Evolutionary conservation across 768 basidiomycete species (phyloP), one percentile per base, ranked within the genome.

Genomic region (Russula abietina): DNA sequence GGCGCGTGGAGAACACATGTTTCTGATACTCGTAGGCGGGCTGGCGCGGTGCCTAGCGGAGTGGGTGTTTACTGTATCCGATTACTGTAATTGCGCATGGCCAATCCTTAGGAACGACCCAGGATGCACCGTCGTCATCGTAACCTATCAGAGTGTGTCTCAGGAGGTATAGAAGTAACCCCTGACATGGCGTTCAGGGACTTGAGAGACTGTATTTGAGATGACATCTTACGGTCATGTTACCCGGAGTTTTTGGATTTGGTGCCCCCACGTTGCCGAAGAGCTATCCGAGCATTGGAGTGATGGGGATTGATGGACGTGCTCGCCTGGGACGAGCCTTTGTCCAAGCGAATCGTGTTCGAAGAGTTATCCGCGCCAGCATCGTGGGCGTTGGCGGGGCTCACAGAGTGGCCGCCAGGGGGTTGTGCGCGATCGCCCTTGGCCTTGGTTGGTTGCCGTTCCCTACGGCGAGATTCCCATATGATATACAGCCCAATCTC

Each of bases 401-500:
- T 36, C 3, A 22, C 51, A 55, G 56, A 10, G 22, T 24, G 1
- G 26, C 12, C 32, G 9, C 6, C 16, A 9, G 3, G 6, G 16
- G 45, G 22, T 2, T 0, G 53, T 48, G 30, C 16, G 28, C 3
- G 32, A 22, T 32, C 26, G 8, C 36, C 32, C 28, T 54, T 16
- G n/a, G 16, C 26, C 7, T 33, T 36, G 11, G 22, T 2, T 14
- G 6, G 52, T 19, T 4, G 45, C 22, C 22, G 11, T 45, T 22
- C 30, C 32, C 22, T 30, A 19, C 56, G 33, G 22, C 82, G 78
- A 33, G 83, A 82, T 63, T 84, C 79, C 87, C 87, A 91, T 41
- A 91, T 87, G 65, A 89, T 75, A 72, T 84, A 91, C 14, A 93
- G 75, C 0, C 83, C 75, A 22, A 79, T 80, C 72, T 93, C 90